Evolutionary conservation across 1,284 basidiomycete species (phyloP).

Genomic region (Rhodotorula mucilaginosa): DNA sequence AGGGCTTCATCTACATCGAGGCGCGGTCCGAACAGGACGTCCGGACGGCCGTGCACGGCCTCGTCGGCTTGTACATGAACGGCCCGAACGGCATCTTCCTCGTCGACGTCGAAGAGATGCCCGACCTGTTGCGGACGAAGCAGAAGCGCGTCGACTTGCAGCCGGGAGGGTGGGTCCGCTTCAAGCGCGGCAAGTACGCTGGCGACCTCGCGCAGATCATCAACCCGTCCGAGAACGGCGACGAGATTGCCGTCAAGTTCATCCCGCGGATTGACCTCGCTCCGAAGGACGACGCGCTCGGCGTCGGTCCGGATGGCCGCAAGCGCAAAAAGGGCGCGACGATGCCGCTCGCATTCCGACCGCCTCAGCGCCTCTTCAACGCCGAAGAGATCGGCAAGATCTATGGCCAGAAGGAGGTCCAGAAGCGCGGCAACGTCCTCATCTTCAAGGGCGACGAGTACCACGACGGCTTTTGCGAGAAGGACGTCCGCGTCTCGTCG

Average conservation of each 20-base stretch:
- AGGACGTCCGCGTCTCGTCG: constrained; percentile 82
- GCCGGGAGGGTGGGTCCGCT: constrained; percentile 90
- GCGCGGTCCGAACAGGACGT: constrained; percentile 85
- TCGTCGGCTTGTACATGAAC: constrained; percentile 85
- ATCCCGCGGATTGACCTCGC: constrained; percentile 95
- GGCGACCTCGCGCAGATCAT: constrained; percentile 95
- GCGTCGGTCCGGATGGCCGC: constrained; percentile 57
- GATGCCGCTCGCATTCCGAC: constrained; percentile 60
- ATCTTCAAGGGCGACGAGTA: constrained; percentile 92
- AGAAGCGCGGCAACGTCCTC: constrained; percentile 64
- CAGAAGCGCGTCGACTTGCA: constrained; percentile 84
- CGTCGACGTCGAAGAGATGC: constrained; percentile 98
- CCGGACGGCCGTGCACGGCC: constrained; percentile 76
- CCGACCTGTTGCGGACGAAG: constrained; percentile 90
- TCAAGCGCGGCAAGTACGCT: constrained; percentile 88
- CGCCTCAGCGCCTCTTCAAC: constrained; percentile 90
- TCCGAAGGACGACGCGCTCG: constrained; percentile 65
- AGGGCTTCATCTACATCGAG: constrained; percentile 94
- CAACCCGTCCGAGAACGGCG: constrained; percentile 88
- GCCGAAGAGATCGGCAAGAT: constrained; percentile 87
- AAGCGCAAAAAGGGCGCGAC: constrained; percentile 57
- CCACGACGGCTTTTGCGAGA: constrained; percentile 91
- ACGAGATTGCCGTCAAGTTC: constrained; percentile 89
- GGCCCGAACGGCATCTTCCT: constrained; percentile 54
- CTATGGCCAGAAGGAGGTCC: constrained; percentile 73